These are phyloP conservation scores for Tolypocladium sp. DNA, from an alignment of 2,329 filamentous ascomycete species.

Conservation along the genomic window DNA sequence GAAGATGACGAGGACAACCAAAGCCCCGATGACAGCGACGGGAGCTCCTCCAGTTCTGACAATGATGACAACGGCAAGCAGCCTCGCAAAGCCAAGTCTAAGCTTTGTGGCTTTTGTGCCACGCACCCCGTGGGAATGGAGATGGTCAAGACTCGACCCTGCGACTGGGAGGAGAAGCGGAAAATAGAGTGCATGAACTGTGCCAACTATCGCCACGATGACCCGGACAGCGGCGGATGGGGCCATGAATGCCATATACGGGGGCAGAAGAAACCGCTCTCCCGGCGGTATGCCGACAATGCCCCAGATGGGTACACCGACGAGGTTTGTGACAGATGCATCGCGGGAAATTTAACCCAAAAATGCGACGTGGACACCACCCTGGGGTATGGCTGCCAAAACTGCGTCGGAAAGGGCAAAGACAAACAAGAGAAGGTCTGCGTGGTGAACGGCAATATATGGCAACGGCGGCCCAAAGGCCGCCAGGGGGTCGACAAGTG, in stretches of 20 bases:
- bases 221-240: background rate
- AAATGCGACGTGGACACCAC: conserved; percentile 14
- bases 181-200: conserved; percentile 16
- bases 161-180: conserved; percentile 6
- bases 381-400: conserved; percentile 9
- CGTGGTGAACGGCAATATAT: conserved; percentile 1
- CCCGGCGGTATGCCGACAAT: conserved; percentile 7
- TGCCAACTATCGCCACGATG: conserved; percentile 10
- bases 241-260: conserved; percentile 6
- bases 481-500: conserved; percentile 9
- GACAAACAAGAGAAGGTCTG: background rate
- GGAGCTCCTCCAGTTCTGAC: background rate
- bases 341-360: background rate
- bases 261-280: background rate
- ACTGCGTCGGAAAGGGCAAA: conserved; percentile 6
- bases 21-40: background rate
- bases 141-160: conserved; percentile 3
- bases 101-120: conserved; percentile 9
- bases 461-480: conserved; percentile 7
- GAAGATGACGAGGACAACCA: background rate
- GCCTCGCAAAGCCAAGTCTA: background rate
- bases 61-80: background rate
- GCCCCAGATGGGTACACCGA: conserved; percentile 6
- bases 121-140: background rate
- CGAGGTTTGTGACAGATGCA: conserved; percentile 8